Percentiles rank a stretch among this genome's conserved stretches.
phyloP scores from a whole-genome alignment of 192 early-diverging fungal species.

The Spinellus fusiger region DNA sequence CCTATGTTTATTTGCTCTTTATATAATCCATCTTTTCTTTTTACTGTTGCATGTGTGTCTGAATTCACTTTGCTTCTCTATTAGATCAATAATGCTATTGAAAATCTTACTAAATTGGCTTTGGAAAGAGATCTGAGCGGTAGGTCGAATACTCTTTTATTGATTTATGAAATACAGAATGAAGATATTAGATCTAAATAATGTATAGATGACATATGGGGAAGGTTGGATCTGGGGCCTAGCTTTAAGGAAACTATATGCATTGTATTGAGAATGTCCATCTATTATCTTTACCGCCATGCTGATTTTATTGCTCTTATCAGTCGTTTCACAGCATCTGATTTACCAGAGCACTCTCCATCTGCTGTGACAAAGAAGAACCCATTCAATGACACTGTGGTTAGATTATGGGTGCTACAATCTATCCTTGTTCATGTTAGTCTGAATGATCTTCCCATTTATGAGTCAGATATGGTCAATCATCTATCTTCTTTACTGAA shows the following conservation, averaged over 20 bases:
- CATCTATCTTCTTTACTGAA: slow-evolving; percentile 25
- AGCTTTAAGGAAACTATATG: slow-evolving; percentile 1
- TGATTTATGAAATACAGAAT: not conserved
- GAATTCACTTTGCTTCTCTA: slow-evolving; percentile 14
- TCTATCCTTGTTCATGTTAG: slow-evolving; percentile 2
- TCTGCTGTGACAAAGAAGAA: slow-evolving; percentile 13
- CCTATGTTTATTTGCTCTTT: too few species aligned
- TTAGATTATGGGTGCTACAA: slow-evolving; percentile 15
- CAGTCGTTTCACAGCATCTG: slow-evolving; percentile 21
- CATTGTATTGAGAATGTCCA: slow-evolving; percentile 17
- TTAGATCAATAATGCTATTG: slow-evolving; percentile 14
- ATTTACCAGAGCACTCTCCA: slow-evolving; percentile 14
- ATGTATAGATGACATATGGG: slow-evolving; percentile 1
- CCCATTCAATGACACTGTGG: slow-evolving; percentile 18
- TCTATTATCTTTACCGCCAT: slow-evolving; percentile 26
- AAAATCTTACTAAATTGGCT: slow-evolving; percentile 7
- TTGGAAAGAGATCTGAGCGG: not conserved
- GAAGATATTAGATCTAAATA: not conserved
- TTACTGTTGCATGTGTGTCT: slow-evolving; percentile 2
- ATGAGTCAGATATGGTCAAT: slow-evolving; percentile 19
- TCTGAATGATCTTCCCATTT: not conserved
- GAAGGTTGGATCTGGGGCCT: not conserved
- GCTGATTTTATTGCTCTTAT: slow-evolving; percentile 32
- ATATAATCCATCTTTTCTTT: too few species aligned
- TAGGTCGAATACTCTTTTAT: slow-evolving; percentile 5